Evolutionary conservation across 2,329 filamentous ascomycete species (phyloP), one percentile per base, ranked within the genome.

Genomic region (Trichoderma sp.): DNA sequence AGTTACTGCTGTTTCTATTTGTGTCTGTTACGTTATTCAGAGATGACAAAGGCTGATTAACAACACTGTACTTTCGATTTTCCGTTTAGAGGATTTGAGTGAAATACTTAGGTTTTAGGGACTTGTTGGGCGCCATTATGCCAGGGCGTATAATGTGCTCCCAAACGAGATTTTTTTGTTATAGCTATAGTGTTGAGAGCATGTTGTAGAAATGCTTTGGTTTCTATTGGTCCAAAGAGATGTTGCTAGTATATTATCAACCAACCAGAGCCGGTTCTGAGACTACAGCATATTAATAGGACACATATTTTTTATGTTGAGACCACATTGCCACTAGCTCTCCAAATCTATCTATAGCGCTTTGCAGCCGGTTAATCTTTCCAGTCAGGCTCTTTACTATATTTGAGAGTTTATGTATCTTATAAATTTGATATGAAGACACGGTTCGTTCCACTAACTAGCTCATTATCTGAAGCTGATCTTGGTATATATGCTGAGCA

Each of bases 221-320:
- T 56, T 65, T 65, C 37, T 32, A 65, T 65, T 65, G 61, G 61
- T 55, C 60, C 11, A 28, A 18, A 39, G 32, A 32, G 16, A 1
- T 10, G n/a, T 21, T 18, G 32, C 10, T 24, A n/a, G 4, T 7
- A 55, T 24, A 6, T 14, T 55, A 18, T 43, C 11, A 30, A 13
- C 24, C 34, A 54, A 49, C 21, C 34, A 55, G 16, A 43, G 7
- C 59, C 21, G 54, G 5, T 6, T 4, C 18, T 21, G 28, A 61
- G 21, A 49, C 46, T 24, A 13, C 46, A 7, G 18, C 6, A 10
- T n/a, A n/a, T n/a, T n/a, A 43, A 13, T 24, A 5, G n/a, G 24
- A 13, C 11, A 21, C 46, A 24, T 49, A 3, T 4, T 4, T 16
- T 2, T 24, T 1, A 21, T 24, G 8, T 4, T 13, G n/a, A 24